These are phyloP conservation scores for Beauveria varroae DNA, from an alignment of 2,329 filamentous ascomycete species.

Conservation along the genomic window DNA sequence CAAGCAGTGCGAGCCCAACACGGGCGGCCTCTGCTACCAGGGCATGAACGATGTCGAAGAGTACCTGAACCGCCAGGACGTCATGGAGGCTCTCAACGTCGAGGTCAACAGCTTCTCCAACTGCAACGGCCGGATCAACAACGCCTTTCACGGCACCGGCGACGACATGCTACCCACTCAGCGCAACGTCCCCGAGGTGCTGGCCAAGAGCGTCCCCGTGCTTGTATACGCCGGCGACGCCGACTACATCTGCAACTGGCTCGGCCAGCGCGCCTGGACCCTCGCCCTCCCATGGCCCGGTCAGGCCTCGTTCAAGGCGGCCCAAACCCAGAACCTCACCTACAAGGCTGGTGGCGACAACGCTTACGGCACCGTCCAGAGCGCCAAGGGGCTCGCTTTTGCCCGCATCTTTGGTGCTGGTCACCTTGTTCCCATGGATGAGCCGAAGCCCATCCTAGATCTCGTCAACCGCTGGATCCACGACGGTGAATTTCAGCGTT, in stretches of 20 bases:
- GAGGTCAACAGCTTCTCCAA: slow-evolving; percentile 87
- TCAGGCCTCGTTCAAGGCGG: slow-evolving; percentile 70
- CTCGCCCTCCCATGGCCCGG: slow-evolving; percentile 90
- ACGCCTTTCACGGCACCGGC: slow-evolving; percentile 93
- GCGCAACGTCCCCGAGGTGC: slow-evolving; percentile 74
- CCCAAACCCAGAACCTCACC: slow-evolving; percentile 62
- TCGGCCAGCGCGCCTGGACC: slow-evolving; percentile 94
- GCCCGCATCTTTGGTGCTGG: slow-evolving; percentile 82
- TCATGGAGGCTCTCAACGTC: slow-evolving; percentile 80
- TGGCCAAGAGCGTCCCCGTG: slow-evolving; percentile 79
- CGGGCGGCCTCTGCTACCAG: slow-evolving; percentile 83
- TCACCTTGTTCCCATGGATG: slow-evolving; percentile 97
- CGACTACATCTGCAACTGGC: slow-evolving; percentile 95
- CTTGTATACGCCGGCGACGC: slow-evolving; percentile 89
- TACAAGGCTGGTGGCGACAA: slow-evolving; percentile 33
- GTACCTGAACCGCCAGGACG: slow-evolving; percentile 77
- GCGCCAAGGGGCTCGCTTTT: slow-evolving; percentile 87
- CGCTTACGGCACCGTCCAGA: slow-evolving; percentile 74
- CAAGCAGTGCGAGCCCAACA: slow-evolving; percentile 69
- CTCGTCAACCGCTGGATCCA: slow-evolving; percentile 89
- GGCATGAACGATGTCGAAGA: slow-evolving; percentile 80
- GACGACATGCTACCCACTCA: slow-evolving; percentile 99
- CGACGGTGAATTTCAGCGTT: slow-evolving; percentile 7
- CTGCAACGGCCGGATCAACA: slow-evolving; percentile 98
- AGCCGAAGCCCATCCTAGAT: slow-evolving; percentile 81